phyloP scores from a whole-genome alignment of 2,329 filamentous ascomycete genomes.

The Epichloe coenophiala region DNA sequence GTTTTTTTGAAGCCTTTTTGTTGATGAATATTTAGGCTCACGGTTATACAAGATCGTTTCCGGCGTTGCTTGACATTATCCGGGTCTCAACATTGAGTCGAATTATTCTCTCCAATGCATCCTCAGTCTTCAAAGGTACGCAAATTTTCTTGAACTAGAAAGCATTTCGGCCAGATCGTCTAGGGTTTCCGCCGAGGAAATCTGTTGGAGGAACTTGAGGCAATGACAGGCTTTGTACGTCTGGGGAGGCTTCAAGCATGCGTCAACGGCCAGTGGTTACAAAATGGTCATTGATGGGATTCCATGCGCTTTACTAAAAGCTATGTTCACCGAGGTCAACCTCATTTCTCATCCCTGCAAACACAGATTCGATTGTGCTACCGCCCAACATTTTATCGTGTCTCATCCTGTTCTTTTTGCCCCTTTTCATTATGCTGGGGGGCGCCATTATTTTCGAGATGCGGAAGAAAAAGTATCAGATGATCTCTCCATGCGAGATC shows the following conservation, averaged over 20 bases:
- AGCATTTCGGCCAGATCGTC: background rate
- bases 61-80: background rate
- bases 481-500: too few species aligned
- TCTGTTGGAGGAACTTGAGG: background rate
- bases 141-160: background rate
- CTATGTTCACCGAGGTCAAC: constrained; percentile 3
- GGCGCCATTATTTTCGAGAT: too few species aligned
- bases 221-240: background rate
- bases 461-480: too few species aligned
- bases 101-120: constrained; percentile 3
- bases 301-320: background rate
- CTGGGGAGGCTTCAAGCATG: background rate
- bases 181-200: background rate
- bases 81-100: background rate
- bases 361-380: background rate
- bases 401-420: background rate
- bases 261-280: background rate
- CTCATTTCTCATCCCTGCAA: constrained; percentile 4
- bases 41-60: background rate
- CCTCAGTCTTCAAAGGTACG: constrained; percentile 5
- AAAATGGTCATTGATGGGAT: background rate
- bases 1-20: background rate
- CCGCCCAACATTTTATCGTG: background rate
- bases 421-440: background rate
- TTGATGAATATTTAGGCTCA: background rate